Conservation (phyloP, 768 basidiomycete genomes). For the Auriculariales sp. region DNA sequence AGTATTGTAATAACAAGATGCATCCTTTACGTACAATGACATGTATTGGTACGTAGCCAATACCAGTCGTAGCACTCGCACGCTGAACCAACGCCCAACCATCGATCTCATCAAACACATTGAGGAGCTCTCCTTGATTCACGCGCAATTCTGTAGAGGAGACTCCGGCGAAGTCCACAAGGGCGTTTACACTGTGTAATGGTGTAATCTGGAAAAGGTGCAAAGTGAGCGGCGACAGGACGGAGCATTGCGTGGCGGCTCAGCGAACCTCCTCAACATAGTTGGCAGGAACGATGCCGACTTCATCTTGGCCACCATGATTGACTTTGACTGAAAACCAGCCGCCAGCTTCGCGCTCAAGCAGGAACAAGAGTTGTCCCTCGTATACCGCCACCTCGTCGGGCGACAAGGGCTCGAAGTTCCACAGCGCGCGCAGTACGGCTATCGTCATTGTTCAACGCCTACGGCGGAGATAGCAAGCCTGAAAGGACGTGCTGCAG, state of each 20-base stretch:
- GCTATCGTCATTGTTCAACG: constrained; percentile 30
- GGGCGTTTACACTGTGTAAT: constrained; percentile 51
- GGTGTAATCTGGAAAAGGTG: constrained; percentile 47
- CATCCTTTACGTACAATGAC: constrained; percentile 50
- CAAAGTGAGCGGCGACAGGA: constrained; percentile 4
- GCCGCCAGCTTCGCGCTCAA: constrained; percentile 73
- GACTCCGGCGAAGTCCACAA: constrained; percentile 74
- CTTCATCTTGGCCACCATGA: constrained; percentile 41
- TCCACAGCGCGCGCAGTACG: constrained; percentile 87
- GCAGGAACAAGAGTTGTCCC: constrained; percentile 71
- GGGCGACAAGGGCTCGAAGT: constrained; percentile 78
- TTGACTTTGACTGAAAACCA: constrained; percentile 96
- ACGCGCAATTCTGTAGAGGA: constrained; percentile 73
- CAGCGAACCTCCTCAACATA: constrained; percentile 66
- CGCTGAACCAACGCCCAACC: constrained; percentile 86
- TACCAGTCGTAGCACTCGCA: constrained; percentile 30
- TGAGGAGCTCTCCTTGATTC: constrained; percentile 60
- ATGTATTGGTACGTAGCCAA: constrained; percentile 84
- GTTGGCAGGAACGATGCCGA: constrained; percentile 69
- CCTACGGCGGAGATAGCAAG: too few species aligned
- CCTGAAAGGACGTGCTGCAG: too few species aligned
- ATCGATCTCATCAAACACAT: constrained; percentile 71
- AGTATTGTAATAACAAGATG: too few species aligned
- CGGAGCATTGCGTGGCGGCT: neutral
- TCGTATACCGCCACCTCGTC: constrained; percentile 86